Base-by-base conservation (phyloP, 2,329 filamentous ascomycete genomes). In the Pseudogymnoascus sp. region DNA sequence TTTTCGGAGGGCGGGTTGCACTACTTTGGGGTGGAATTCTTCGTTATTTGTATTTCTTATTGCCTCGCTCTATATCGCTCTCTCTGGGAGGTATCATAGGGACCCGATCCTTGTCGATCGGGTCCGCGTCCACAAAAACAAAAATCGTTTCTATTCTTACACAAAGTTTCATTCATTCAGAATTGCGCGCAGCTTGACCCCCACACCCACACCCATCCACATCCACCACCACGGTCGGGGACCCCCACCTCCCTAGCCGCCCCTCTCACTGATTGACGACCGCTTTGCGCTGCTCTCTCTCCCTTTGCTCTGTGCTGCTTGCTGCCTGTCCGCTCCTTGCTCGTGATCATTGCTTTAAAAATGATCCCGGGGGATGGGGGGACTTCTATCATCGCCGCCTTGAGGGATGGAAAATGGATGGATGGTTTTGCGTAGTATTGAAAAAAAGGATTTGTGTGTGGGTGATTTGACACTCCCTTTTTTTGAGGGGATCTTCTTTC, bases 101-200 rank as follows among this genome's bases (percentile, higher is more conserved):
- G 49, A 55, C 9, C n/a, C 16, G 49, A 55, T 55, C 49, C 25
- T 28, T 31, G 49, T 33, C 49, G 49, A 55, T 55, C 49, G 49
- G 49, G 49, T 55, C 49, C 49, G 16, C 49, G 11, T 55, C 49
- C 49, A 55, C 49, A 55, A 55, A 55, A 55, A 52, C 7, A 33
- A 33, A 33, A 33, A 55, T 55, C 12, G 49, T 55, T 55, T 55
- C 49, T 55, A 55, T 55, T 55, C 49, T 55, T 55, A 55, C 49
- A 55, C 49, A 55, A 55, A 55, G 28, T 55, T 55, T 55, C 49
- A 55, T 33, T 55, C 49, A 55, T 55, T 33, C 49, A 55, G 49
- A 55, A 55, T 16, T 16, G 49, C 49, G 49, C 49, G 28, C 28
- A 55, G 28, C 21, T 33, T 55, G 49, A 55, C 49, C 49, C 49